Evolutionary conservation across 345 rosid genomes (phyloP), one percentile per base, ranked within the genome.

Genomic region (Syzygium oleosum): DNA sequence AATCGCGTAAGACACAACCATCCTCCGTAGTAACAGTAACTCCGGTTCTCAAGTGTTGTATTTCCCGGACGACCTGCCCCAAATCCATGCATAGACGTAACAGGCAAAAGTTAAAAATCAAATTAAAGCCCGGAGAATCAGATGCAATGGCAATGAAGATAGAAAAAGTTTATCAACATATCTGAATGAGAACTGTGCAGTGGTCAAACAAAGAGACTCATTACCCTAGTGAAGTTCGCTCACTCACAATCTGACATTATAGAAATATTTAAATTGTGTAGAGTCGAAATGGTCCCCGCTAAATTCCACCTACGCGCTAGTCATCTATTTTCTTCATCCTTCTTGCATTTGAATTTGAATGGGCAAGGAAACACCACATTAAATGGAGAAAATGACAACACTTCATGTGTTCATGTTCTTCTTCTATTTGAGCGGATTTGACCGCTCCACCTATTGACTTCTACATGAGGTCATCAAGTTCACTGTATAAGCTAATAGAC

Each of bases 1-100:
- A 88, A 96, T 93, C 87, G 96, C 94, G 92, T 98, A 96, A 94
- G 85, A 94, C 87, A 85, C 94, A 92, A 85, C 99, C 99, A 92
- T 96, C 99, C 93, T 98, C 99, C 31, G 98, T 96, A 90, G 91
- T 93, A 86, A 98, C 95, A 51, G 84, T 87, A 25, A 98, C 99
- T 88, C 97, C 98, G 92, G 94, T 94, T 95, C 95, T 95, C 86
- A 98, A 94, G 93, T 95, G 94, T 88, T 96, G 95, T 83, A 96
- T 85, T 93, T 96, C 98, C 93, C 98, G 91, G 87, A 95, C 99
- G 89, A 95, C 98, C 99, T 98, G 95, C 89, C 89, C 91, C 90
- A 86, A 91, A 91, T 91, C 88, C 90, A 89, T 89, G 80, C 88
- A 86, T 34, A 34, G 49, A 73, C 38, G 25, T 46, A 73, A 73